A percentile compares a stretch with the other conserved stretches of the same genome.
These are phyloP conservation scores for Aureobasidium melanogenum DNA, from an alignment of 2,329 filamentous ascomycete species.

Conservation along the genomic window DNA sequence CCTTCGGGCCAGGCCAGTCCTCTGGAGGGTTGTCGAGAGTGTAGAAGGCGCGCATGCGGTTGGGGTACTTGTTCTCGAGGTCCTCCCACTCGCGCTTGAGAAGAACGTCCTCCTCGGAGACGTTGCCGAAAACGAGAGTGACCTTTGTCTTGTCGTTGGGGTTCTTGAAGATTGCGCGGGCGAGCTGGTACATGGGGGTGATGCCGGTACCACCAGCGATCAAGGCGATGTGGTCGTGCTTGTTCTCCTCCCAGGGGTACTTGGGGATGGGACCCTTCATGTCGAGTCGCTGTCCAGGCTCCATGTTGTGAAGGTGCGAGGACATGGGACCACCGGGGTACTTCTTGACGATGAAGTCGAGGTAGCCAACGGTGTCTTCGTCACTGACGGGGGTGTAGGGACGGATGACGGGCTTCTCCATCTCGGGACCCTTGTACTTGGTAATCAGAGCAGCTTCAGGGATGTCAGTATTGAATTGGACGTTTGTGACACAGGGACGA, in stretches of 20 bases:
- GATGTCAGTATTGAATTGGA: slow-evolving; percentile 1
- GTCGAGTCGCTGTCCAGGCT: slow-evolving; percentile 70
- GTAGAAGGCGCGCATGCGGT: slow-evolving; percentile 93
- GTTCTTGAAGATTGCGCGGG: slow-evolving; percentile 88
- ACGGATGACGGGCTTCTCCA: slow-evolving; percentile 76
- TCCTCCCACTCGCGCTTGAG: slow-evolving; percentile 76
- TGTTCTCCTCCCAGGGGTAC: slow-evolving; percentile 82
- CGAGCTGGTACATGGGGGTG: slow-evolving; percentile 95
- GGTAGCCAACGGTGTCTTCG: slow-evolving; percentile 64
- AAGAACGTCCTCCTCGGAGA: slow-evolving; percentile 82
- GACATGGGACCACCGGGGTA: slow-evolving; percentile 92
- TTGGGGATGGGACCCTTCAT: slow-evolving; percentile 96
- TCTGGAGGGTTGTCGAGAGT: slow-evolving; percentile 76
- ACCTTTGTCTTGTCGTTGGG: slow-evolving; percentile 96
- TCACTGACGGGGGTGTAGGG: slow-evolving; percentile 91
- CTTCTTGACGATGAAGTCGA: slow-evolving; percentile 86
- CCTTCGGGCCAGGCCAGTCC: slow-evolving; percentile 61
- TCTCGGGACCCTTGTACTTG: slow-evolving; percentile 77
- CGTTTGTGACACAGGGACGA: slow-evolving; percentile 2
- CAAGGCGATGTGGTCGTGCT: slow-evolving; percentile 78
- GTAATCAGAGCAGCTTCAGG: slow-evolving; percentile 65
- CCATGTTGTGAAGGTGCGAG: slow-evolving; percentile 74
- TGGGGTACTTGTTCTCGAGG: slow-evolving; percentile 90
- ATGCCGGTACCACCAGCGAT: slow-evolving; percentile 96
- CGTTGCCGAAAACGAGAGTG: slow-evolving; percentile 87